These are phyloP conservation scores for Chaetoscypha palmicola DNA, from an alignment of 2,329 filamentous ascomycete genomes.

Conservation along the genomic window DNA sequence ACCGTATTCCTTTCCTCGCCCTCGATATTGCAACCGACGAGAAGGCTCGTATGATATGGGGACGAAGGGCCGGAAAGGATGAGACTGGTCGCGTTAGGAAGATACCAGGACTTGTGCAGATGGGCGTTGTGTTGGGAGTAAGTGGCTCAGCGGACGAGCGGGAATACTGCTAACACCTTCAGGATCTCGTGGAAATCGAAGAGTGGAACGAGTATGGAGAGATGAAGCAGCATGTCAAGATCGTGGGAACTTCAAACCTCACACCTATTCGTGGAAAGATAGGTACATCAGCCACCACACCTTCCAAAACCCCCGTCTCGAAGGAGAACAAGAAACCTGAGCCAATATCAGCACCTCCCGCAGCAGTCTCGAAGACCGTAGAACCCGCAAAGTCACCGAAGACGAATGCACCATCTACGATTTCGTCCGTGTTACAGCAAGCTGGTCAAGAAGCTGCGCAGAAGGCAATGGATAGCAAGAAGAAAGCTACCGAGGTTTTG, in stretches of 20 bases:
- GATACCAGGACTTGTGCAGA: constrained; percentile 82
- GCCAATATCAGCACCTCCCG: constrained; percentile 19
- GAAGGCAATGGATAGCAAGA: constrained; percentile 54
- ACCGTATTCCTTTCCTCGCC: constrained; percentile 88
- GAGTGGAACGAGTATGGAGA: constrained; percentile 99
- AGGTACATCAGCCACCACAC: constrained; percentile 24
- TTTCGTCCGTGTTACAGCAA: constrained; percentile 42
- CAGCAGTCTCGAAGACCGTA: constrained; percentile 12
- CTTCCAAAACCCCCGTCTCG: constrained; percentile 21
- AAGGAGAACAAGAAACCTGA: constrained; percentile 30
- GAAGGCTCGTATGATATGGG: constrained; percentile 82
- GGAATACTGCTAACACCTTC: constrained; percentile 14
- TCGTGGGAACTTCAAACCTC: constrained; percentile 35
- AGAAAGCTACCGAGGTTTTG: constrained; percentile 28
- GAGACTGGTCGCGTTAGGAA: constrained; percentile 58
- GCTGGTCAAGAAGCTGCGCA: constrained; percentile 59
- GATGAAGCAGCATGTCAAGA: constrained; percentile 75
- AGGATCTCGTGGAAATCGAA: constrained; percentile 92
- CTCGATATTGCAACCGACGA: constrained; percentile 88
- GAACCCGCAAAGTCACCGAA: constrained; percentile 12
- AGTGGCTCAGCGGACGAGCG: constrained; percentile 34
- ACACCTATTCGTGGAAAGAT: constrained; percentile 22
- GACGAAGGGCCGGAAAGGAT: constrained; percentile 70
- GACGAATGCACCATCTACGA: constrained; percentile 24
- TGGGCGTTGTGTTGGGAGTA: constrained; percentile 79